Base-by-base conservation (phyloP, 768 basidiomycete species). In the Gymnopilus dilepis region DNA sequence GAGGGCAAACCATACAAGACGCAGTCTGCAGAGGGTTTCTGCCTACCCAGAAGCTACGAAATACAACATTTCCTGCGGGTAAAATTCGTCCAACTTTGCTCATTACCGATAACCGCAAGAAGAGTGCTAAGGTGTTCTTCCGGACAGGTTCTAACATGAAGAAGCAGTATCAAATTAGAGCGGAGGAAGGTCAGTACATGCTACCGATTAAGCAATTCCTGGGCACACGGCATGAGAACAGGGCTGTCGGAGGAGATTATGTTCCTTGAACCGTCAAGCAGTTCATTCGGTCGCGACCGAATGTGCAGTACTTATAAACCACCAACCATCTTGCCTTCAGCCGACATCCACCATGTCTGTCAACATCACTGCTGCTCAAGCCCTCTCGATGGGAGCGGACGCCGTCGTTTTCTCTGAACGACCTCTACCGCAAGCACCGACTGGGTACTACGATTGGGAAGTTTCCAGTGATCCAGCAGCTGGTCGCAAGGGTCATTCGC, bases 391-490 rank as follows among this genome's bases (percentile, higher is more conserved):
- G 8, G 59, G 61, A 30, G 65, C 59, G 15, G 65, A 66, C 21
- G 65, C 61, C 28, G 56, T 66, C n/a, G 48, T 60, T 21, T 60
- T 58, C 21, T 62, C 65, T 40, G 54, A 52, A 17, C 59, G 65
- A 6, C 45, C 61, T 11, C 61, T 59, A 11, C 65, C 65, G 1
- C 60, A 45, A 4, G 65, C 65, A 21, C 65, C 65, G 12, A 66
- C 65, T 28, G 65, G 65, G 12, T 66, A 63, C 47, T 66, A 66
- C 22, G 62, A 66, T 45, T 66, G 62, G 59, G 62, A 66, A 45
- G 62, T 66, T 15, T 63, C 65, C 2, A 60, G 56, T 24, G 56
- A 60, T 30, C 57, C 65, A 24, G 62, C 51, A 5, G 51, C 57
- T 13, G 57, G 42, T 6, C 43, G 34, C 4, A 47, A 63, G 37